Percentiles rank a stretch among this genome's conserved stretches.
Conservation (phyloP, 2,329 filamentous ascomycete species). For the Colletotrichum zoysiae region DNA sequence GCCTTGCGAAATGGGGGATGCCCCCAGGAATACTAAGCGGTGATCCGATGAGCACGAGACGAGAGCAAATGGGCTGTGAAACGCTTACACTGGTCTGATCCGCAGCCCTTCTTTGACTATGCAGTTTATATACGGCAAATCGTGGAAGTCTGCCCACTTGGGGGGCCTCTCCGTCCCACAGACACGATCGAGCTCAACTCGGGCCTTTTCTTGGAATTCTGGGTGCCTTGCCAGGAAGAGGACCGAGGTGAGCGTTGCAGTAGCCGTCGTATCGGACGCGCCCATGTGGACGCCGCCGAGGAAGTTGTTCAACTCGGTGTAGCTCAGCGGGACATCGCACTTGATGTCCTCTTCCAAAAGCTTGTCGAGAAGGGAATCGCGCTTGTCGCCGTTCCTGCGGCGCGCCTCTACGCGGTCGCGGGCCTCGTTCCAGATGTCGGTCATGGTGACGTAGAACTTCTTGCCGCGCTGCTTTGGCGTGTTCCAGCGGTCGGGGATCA, state of each 20-base stretch:
- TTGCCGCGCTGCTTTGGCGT: conserved; percentile 55
- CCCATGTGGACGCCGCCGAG: conserved; percentile 51
- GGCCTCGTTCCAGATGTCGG: conserved; percentile 54
- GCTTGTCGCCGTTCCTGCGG: conserved; percentile 45
- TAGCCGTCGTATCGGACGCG: conserved; percentile 53
- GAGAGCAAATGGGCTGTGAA: too few relatives aligned
- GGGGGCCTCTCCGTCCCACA: conserved; percentile 53
- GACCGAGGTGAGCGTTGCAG: conserved; percentile 52
- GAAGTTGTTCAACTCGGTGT: conserved; percentile 53
- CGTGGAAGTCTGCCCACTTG: conserved; percentile 51
- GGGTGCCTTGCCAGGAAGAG: conserved; percentile 58
- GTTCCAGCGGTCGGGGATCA: conserved; percentile 57
- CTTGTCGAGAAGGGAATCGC: conserved; percentile 54
- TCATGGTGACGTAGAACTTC: conserved; percentile 56
- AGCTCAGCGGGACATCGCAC: conserved; percentile 42
- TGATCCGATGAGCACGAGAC: neutral
- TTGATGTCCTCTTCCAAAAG: conserved; percentile 55
- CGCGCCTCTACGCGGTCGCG: conserved; percentile 51
- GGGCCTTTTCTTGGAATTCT: conserved; percentile 55
- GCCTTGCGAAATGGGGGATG: conserved; percentile 6
- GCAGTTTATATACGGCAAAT: conserved; percentile 57
- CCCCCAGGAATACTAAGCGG: neutral
- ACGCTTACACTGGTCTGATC: conserved; percentile 53
- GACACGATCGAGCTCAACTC: conserved; percentile 55
- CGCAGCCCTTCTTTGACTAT: conserved; percentile 58